Conservation (phyloP, 1,284 basidiomycete species). For the Singerocomus inundabilis region DNA sequence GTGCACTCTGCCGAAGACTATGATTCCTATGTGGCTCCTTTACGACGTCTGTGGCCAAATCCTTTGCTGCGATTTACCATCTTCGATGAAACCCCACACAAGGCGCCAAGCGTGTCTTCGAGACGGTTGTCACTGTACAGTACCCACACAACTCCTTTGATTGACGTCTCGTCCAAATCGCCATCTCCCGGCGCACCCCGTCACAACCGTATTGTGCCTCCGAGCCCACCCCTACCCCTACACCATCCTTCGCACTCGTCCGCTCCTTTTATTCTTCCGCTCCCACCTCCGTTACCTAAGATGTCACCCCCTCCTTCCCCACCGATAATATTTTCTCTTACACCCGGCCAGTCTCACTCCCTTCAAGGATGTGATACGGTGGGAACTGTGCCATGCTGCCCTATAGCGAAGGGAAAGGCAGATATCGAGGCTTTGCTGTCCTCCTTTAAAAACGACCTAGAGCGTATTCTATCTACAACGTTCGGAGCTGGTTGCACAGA, state of each 20-base stretch:
- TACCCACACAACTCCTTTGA: not conserved
- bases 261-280: not conserved
- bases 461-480: conserved; percentile 45
- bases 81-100: conserved; percentile 47
- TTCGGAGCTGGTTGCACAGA: conserved; percentile 39
- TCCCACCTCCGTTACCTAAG: not conserved
- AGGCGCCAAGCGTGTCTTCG: conserved; percentile 27
- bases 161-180: not conserved
- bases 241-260: not conserved
- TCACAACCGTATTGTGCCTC: conserved; percentile 1
- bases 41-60: conserved; percentile 51
- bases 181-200: conserved; percentile 6
- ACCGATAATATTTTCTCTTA: conserved; percentile 37
- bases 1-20: conserved; percentile 61
- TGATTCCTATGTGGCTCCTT: conserved; percentile 45
- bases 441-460: conserved; percentile 61
- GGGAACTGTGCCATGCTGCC: conserved; percentile 42
- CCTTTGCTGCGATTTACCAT: conserved; percentile 63
- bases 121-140: conserved; percentile 8
- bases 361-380: not conserved
- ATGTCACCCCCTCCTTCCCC: conserved; percentile 22
- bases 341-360: conserved; percentile 1
- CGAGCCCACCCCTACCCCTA: conserved; percentile 7
- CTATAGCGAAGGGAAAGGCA: conserved; percentile 48
- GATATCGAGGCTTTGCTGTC: conserved; percentile 54